Percentiles rank a stretch among this genome's conserved stretches.
Evolutionary conservation across 345 rosid genomes (phyloP).

Genomic region (Hibiscus mutabilis): DNA sequence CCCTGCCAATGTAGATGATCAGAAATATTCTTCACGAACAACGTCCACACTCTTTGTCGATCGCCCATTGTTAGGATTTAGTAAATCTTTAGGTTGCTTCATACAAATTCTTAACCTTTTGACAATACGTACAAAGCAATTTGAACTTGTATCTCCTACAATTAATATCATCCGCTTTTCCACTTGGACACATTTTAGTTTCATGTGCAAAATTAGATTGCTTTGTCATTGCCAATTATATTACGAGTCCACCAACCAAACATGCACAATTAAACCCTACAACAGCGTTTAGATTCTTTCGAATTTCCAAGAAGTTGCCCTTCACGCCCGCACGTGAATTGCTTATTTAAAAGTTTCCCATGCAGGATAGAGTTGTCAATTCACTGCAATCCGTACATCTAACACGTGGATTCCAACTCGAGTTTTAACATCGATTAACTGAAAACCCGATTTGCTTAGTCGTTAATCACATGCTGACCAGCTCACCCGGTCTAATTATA

Average conservation of each 20-base stretch:
- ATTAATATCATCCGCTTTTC: no score
- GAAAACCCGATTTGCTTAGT: slow-evolving; percentile 18
- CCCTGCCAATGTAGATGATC: no score
- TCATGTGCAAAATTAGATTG: not conserved
- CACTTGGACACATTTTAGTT: no score
- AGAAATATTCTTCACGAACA: no score
- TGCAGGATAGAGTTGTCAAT: not conserved
- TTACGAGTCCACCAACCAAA: slow-evolving; percentile 24
- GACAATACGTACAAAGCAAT: no score
- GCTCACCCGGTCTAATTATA: slow-evolving; percentile 56
- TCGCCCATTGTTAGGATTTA: no score
- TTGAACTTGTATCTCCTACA: no score
- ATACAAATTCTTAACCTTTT: no score
- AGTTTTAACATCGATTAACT: slow-evolving; percentile 19
- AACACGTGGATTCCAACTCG: slow-evolving; percentile 30
- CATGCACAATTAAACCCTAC: slow-evolving; percentile 18
- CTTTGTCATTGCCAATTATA: slow-evolving; percentile 8
- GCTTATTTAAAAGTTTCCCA: not conserved
- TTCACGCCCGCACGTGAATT: not conserved
- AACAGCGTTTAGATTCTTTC: not conserved
- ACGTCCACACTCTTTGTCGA: no score
- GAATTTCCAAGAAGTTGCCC: slow-evolving; percentile 17
- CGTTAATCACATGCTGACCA: slow-evolving; percentile 53
- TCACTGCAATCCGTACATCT: not conserved
- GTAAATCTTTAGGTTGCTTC: no score